Evolutionary conservation across 140 eudicot species (phyloP).

Genomic region (Senecio squalidus): DNA sequence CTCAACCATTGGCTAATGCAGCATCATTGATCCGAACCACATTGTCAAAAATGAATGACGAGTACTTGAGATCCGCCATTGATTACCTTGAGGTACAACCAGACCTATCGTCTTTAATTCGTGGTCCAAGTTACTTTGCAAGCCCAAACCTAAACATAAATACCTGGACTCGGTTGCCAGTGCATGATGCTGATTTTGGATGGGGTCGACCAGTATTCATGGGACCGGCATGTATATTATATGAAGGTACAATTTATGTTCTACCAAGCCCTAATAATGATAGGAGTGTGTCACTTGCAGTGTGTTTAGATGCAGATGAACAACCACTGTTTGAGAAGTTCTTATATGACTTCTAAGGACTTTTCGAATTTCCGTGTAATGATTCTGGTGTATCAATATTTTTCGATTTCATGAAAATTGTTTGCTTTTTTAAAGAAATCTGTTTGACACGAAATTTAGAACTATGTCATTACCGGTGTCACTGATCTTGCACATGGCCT

Average conservation of each 20-base stretch:
- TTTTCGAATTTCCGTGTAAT: not conserved
- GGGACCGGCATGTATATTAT: conserved; percentile 50
- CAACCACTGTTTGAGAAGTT: conserved; percentile 36
- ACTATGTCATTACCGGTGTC: too few species aligned
- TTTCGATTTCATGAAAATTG: not conserved
- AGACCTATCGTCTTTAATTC: conserved; percentile 40
- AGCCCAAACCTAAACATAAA: conserved; percentile 55
- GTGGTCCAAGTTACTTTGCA: conserved; percentile 46
- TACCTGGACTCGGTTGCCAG: conserved; percentile 51
- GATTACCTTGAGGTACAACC: conserved; percentile 52
- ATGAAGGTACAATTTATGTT: conserved; percentile 55
- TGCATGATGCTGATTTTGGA: conserved; percentile 54
- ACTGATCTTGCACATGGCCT: too few species aligned
- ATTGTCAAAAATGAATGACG: conserved; percentile 38
- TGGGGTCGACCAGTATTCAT: conserved; percentile 59
- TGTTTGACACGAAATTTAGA: too few species aligned
- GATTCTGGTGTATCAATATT: not conserved
- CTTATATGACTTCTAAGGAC: conserved; percentile 27
- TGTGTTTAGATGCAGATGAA: conserved; percentile 42
- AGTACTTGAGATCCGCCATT: conserved; percentile 49
- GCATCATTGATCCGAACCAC: conserved; percentile 44
- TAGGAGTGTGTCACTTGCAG: conserved; percentile 46
- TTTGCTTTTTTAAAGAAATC: not conserved
- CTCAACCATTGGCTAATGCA: conserved; percentile 28
- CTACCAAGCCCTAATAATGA: conserved; percentile 50